phyloP scores from a whole-genome alignment of 805 yeast genomes.

The Yarrowia sp. region DNA sequence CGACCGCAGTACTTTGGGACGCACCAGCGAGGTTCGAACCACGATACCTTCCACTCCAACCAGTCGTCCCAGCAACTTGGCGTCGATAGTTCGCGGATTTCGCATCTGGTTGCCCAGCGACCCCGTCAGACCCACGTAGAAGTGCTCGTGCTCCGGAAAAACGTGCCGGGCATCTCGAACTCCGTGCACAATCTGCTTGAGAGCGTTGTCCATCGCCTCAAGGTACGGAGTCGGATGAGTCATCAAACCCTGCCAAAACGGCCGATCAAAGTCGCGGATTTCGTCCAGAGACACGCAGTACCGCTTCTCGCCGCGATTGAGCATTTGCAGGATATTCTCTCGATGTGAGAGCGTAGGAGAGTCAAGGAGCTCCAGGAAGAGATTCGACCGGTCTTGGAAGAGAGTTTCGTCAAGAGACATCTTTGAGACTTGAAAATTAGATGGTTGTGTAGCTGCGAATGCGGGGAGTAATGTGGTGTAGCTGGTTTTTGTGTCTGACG shows the following conservation, averaged over 20 bases:
- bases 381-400: conserved; percentile 14
- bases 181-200: conserved; percentile 78
- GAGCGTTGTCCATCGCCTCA: conserved; percentile 88
- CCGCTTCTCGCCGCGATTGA: conserved; percentile 69
- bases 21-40: conserved; percentile 87
- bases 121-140: conserved; percentile 83
- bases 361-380: conserved; percentile 24
- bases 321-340: conserved; percentile 74
- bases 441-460: not conserved
- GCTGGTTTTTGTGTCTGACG: not conserved
- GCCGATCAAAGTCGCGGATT: conserved; percentile 79
- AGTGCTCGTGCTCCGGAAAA: conserved; percentile 67
- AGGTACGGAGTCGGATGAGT: conserved; percentile 80
- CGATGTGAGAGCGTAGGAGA: conserved; percentile 47
- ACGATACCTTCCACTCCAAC: conserved; percentile 94
- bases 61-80: conserved; percentile 77
- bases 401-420: conserved; percentile 33
- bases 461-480: not conserved
- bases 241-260: conserved; percentile 77
- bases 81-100: conserved; percentile 84
- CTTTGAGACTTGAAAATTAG: not conserved
- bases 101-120: conserved; percentile 88
- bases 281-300: conserved; percentile 83
- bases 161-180: conserved; percentile 66
- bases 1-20: conserved; percentile 90